Percentiles rank a stretch among this genome's conserved stretches.
These are phyloP conservation scores for Termitomyces sp. DNA, from an alignment of 768 basidiomycete genomes.

Conservation along the genomic window DNA sequence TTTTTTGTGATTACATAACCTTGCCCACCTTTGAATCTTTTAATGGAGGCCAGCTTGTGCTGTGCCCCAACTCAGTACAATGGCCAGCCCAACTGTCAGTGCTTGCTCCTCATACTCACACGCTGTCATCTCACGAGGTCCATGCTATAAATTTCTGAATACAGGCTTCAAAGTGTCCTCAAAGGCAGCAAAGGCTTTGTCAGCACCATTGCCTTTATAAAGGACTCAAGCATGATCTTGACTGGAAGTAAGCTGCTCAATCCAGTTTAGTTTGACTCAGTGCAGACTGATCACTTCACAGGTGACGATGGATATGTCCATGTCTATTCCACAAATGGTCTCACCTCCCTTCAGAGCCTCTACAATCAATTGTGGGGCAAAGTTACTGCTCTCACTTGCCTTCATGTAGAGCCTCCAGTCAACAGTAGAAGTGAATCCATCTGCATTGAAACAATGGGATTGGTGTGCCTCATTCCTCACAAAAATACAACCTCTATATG, in stretches of 20 bases:
- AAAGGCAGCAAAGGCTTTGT: conserved; percentile 2
- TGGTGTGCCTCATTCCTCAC: neutral
- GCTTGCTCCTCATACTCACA: neutral
- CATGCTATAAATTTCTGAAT: neutral
- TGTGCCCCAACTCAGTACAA: neutral
- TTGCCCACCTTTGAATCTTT: too few relatives aligned
- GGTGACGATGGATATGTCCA: neutral
- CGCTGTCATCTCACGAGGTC: neutral
- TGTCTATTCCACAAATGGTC: neutral
- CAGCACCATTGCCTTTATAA: neutral
- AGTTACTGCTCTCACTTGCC: neutral
- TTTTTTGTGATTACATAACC: too few relatives aligned
- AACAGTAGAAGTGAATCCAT: neutral
- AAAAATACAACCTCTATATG: neutral
- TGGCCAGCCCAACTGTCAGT: neutral
- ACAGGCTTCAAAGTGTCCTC: neutral
- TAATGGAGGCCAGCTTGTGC: too few relatives aligned
- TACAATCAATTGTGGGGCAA: neutral
- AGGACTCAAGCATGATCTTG: neutral
- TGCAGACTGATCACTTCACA: neutral
- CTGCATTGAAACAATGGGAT: neutral
- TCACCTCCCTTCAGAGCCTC: neutral
- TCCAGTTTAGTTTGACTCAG: neutral
- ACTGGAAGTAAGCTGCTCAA: neutral
- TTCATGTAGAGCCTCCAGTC: neutral